These are phyloP conservation scores for Russula dissimulans DNA, from an alignment of 768 basidiomycete genomes.

Conservation along the genomic window DNA sequence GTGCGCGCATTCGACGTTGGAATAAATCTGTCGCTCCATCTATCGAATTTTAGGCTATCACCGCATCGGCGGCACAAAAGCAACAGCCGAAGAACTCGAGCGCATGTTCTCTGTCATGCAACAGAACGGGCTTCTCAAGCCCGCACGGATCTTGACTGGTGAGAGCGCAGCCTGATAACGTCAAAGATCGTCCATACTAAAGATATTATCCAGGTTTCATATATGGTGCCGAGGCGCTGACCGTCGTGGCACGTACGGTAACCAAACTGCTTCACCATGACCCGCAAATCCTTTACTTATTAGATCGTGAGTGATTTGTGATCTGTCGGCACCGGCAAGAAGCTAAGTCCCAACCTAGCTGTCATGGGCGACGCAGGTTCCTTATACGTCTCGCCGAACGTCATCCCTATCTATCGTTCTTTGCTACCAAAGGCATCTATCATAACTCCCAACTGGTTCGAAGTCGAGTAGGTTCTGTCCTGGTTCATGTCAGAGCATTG, in stretches of 20 bases:
- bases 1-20: constrained; percentile 30
- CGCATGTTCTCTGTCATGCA: constrained; percentile 68
- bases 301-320: constrained; percentile 65
- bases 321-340: neutral
- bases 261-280: constrained; percentile 47
- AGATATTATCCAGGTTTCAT: constrained; percentile 59
- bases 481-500: neutral
- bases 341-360: constrained; percentile 40
- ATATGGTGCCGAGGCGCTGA: constrained; percentile 71
- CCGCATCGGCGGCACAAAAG: constrained; percentile 67
- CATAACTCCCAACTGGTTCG: constrained; percentile 98
- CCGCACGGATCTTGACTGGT: constrained; percentile 76
- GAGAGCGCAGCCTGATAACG: neutral
- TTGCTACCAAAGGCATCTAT: constrained; percentile 80
- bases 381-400: constrained; percentile 81
- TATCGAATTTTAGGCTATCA: constrained; percentile 56
- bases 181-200: neutral
- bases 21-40: neutral
- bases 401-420: constrained; percentile 76
- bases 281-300: constrained; percentile 67
- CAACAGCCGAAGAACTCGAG: constrained; percentile 67
- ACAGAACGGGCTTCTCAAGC: constrained; percentile 62
- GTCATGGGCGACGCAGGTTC: constrained; percentile 90
- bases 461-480: constrained; percentile 67
- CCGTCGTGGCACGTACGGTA: constrained; percentile 54